phyloP scores from a whole-genome alignment of 495 filamentous ascomycete species.

The Penicillium argentinense region DNA sequence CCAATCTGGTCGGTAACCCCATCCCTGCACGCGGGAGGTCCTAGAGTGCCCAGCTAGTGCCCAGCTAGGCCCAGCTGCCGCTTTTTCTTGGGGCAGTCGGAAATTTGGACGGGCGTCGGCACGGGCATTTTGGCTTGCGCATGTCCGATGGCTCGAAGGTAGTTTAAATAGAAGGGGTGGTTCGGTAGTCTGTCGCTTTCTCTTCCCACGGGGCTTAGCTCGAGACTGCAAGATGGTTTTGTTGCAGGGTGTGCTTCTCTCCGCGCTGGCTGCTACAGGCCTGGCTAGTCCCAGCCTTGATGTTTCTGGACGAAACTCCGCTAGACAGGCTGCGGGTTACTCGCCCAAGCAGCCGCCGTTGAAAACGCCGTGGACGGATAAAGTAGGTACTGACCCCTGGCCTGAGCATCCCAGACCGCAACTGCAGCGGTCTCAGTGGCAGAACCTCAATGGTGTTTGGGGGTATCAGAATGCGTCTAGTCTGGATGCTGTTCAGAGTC shows the following conservation, averaged over 20 bases:
- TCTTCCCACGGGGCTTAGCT: too few species aligned
- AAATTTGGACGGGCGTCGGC: too few species aligned
- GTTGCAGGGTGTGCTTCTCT: too few species aligned
- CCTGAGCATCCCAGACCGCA: conserved; percentile 66
- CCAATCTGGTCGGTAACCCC: conserved; percentile 4
- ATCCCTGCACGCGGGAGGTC: conserved; percentile 9
- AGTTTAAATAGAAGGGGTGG: too few species aligned
- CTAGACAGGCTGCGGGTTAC: conserved; percentile 23
- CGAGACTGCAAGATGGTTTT: too few species aligned
- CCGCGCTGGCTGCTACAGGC: conserved; percentile 14
- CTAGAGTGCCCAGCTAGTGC: conserved; percentile 6
- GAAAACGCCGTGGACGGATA: conserved; percentile 61
- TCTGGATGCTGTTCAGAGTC: conserved; percentile 37
- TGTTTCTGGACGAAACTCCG: not conserved
- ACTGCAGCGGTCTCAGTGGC: conserved; percentile 57
- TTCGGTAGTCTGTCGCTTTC: too few species aligned
- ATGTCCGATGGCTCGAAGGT: too few species aligned
- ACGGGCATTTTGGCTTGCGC: too few species aligned
- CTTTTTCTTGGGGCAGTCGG: too few species aligned
- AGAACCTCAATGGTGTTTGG: conserved; percentile 67
- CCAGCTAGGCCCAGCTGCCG: too few species aligned
- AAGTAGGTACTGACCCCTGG: conserved; percentile 64
- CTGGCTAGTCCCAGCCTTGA: conserved; percentile 15
- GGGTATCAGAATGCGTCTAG: conserved; percentile 51
- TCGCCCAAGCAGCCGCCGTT: conserved; percentile 43